Evolutionary conservation across 78 protist genomes (phyloP).

Genomic region (slime mould (Dictyostelium discoideum)): dicty_2.7 NC_007089.4:2736001-2736500

Average conservation of each 20-base stretch:
- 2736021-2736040: too few relatives aligned
- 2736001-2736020: neutral
- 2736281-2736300: slow-evolving; percentile 16
- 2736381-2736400: slow-evolving; percentile 69
- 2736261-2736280: neutral
- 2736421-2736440: slow-evolving; percentile 52
- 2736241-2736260: slow-evolving; percentile 44
- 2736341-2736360: slow-evolving; percentile 6
- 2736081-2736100: neutral
- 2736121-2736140: slow-evolving; percentile 2
- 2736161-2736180: neutral
- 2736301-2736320: neutral
- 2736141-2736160: slow-evolving; percentile 27
- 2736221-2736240: slow-evolving; percentile 8
- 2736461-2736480: slow-evolving; percentile 13
- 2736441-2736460: slow-evolving; percentile 33
- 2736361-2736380: slow-evolving; percentile 37
- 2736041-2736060: too few relatives aligned
- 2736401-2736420: slow-evolving; percentile 69
- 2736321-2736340: neutral
- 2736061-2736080: neutral
- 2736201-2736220: neutral
- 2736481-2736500: slow-evolving; percentile 20
- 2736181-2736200: slow-evolving; percentile 5
- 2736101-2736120: neutral